Percentiles rank a stretch among this genome's conserved stretches.
Evolutionary conservation across 2,329 filamentous ascomycete species (phyloP).

Genomic region (Paecilomyces sp.): DNA sequence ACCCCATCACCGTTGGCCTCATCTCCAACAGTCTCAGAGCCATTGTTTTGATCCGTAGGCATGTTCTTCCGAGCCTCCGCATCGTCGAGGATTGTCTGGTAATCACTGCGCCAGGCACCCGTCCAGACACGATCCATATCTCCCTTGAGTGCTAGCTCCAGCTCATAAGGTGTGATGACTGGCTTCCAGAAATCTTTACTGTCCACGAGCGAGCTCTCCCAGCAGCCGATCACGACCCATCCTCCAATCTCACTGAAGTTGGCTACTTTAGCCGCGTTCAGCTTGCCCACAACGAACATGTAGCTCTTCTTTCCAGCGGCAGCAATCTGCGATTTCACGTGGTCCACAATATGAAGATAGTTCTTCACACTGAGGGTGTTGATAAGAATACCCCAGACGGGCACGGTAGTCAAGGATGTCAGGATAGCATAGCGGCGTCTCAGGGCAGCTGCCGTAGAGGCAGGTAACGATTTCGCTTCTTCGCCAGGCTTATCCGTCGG

Average conservation of each 20-base stretch:
- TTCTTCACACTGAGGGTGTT: constrained; percentile 91
- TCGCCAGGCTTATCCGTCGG: constrained; percentile 43
- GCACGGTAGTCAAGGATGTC: constrained; percentile 68
- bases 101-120: constrained; percentile 81
- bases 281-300: constrained; percentile 90
- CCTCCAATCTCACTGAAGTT: constrained; percentile 94
- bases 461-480: constrained; percentile 36
- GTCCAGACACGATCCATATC: constrained; percentile 79
- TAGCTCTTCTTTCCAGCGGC: constrained; percentile 89
- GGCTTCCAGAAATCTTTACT: constrained; percentile 83
- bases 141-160: constrained; percentile 66
- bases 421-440: constrained; percentile 84
- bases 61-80: constrained; percentile 14
- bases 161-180: constrained; percentile 90
- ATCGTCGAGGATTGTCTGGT: constrained; percentile 57
- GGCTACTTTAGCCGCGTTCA: constrained; percentile 91
- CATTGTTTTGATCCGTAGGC: constrained; percentile 16
- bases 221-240: constrained; percentile 96
- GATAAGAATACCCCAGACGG: constrained; percentile 88
- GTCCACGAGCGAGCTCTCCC: constrained; percentile 91
- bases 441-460: constrained; percentile 53
- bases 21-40: constrained; percentile 16
- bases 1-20: constrained; percentile 35
- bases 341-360: constrained; percentile 73
- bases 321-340: constrained; percentile 65